Percentiles rank a stretch among this genome's conserved stretches.
phyloP scores from a whole-genome alignment of 441 rosid species.

The Brassica balearica region DNA sequence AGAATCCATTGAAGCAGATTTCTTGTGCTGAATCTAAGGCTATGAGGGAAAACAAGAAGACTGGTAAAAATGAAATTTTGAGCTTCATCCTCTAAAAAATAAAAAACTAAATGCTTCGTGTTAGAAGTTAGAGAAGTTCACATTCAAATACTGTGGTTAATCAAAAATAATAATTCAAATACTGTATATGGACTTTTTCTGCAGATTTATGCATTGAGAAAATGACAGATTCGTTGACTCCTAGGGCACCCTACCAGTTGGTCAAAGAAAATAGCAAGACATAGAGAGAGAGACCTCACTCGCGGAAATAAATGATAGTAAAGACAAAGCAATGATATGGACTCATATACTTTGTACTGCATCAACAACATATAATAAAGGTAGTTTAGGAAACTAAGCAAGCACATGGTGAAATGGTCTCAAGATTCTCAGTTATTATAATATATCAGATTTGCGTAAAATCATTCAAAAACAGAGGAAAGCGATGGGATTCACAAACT shows the following conservation, averaged over 20 bases:
- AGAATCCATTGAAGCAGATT: conserved; percentile 28
- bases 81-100: conserved; percentile 6
- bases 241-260: not conserved
- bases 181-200: not conserved
- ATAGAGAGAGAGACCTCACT: not conserved
- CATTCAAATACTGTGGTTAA: not conserved
- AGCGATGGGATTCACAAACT: not conserved
- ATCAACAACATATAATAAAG: not conserved
- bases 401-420: not conserved
- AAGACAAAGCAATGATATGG: conserved; percentile 2
- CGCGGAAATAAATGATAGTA: not conserved
- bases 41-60: not conserved
- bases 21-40: not conserved
- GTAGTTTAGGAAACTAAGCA: not conserved
- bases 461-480: not conserved
- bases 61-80: not conserved
- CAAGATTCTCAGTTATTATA: not conserved
- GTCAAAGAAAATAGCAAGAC: conserved; percentile 3
- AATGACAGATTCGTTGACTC: conserved; percentile 5
- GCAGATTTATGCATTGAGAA: not conserved
- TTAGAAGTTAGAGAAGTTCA: conserved; percentile 2
- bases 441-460: not conserved
- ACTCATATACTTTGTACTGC: not conserved
- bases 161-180: not conserved
- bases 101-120: not conserved